Evolutionary conservation across 2,329 filamentous ascomycete species (phyloP).

Genomic region (Chrysoporthe austroafricana): DNA sequence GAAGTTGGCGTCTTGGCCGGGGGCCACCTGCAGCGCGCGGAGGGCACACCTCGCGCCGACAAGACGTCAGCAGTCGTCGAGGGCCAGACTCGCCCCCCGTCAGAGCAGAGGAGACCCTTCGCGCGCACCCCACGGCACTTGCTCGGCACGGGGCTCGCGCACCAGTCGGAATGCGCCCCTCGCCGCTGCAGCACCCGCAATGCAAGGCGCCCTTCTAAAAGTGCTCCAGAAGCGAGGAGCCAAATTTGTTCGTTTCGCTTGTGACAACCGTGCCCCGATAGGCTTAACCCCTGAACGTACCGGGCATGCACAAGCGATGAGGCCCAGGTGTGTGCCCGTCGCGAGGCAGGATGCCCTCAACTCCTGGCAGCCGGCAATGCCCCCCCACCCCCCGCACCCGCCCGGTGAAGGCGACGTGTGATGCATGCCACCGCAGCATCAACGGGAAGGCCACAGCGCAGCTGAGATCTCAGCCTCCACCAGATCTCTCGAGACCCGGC

Average conservation of each 20-base stretch:
- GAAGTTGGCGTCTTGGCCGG: background rate
- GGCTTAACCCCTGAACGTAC: background rate
- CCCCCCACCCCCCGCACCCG: background rate
- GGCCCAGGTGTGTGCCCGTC: too few species aligned
- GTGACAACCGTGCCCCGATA: background rate
- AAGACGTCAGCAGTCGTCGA: too few species aligned
- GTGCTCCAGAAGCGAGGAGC: background rate
- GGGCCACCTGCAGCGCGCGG: too few species aligned
- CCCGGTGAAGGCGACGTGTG: background rate
- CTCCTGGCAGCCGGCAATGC: background rate
- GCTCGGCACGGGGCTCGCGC: background rate
- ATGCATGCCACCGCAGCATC: background rate
- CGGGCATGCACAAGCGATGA: too few species aligned
- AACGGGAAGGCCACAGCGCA: background rate
- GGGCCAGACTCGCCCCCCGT: background rate
- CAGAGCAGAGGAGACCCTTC: background rate
- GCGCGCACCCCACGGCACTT: background rate
- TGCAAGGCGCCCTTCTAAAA: slow-evolving; percentile 1
- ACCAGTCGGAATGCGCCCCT: slow-evolving; percentile 6
- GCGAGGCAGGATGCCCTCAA: background rate
- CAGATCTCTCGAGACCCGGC: background rate
- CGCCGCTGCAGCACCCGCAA: slow-evolving; percentile 2
- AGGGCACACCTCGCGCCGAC: too few species aligned
- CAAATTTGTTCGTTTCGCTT: background rate
- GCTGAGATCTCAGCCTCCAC: background rate